phyloP scores from a whole-genome alignment of 345 rosid species.

The Excoecaria agallocha region DNA sequence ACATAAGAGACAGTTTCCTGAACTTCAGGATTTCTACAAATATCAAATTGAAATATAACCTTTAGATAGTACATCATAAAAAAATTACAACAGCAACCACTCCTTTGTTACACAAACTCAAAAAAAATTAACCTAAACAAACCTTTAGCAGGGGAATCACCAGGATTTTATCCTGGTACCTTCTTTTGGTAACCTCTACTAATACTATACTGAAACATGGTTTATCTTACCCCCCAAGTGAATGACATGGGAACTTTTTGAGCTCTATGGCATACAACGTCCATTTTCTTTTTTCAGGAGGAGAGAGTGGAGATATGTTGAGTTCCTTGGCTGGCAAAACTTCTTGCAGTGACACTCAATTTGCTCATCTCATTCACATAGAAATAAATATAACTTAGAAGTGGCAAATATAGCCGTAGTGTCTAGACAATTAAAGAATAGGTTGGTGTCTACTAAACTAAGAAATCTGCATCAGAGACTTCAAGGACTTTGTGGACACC shows the following conservation, averaged over 20 bases:
- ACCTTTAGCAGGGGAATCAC: not conserved
- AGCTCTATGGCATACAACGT: not conserved
- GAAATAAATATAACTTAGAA: constrained; percentile 2
- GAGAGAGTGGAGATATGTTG: not conserved
- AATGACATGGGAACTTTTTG: not conserved
- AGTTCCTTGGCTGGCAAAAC: not conserved
- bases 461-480: constrained; percentile 66
- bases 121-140: not conserved
- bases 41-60: not conserved
- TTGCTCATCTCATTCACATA: constrained; percentile 18
- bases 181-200: not conserved
- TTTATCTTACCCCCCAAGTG: not conserved
- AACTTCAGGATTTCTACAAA: too few relatives aligned
- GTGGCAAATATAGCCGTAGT: not conserved
- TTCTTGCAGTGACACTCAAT: not conserved
- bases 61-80: not conserved
- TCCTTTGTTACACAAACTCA: not conserved
- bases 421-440: constrained; percentile 11
- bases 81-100: not conserved
- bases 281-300: not conserved
- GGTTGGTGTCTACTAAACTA: constrained; percentile 30
- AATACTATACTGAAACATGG: not conserved
- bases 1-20: not conserved
- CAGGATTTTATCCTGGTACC: not conserved
- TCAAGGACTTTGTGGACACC: constrained; percentile 68